Evolutionary conservation across 768 basidiomycete species (phyloP), one percentile per base, ranked within the genome.

Genomic region (Trametes sanguinea): DNA sequence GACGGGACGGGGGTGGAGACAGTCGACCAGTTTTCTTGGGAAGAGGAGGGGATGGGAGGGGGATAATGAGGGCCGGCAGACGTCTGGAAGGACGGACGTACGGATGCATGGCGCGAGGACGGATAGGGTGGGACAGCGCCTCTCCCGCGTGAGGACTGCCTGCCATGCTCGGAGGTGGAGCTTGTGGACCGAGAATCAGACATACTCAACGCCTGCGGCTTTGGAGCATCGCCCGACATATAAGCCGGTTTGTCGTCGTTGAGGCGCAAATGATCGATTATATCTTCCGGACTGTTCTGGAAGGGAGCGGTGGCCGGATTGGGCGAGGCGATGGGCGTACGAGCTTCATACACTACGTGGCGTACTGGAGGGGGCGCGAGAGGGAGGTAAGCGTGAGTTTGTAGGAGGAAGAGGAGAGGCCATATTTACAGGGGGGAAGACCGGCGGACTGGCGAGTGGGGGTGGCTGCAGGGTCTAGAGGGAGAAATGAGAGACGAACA

Each of bases 1-100:
- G 65, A 14, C 30, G 72, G 55, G 7, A 63, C 52, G 47, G 67
- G n/a, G 30, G 62, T 32, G 51, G 60, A 51, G 43, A 66, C 50
- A 44, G 47, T 70, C 69, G 61, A 77, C 68, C 65, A 66, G 66
- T 51, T 73, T 70, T 62, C 74, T 64, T 62, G 60, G 43, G 59
- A 44, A 37, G 65, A 51, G 40, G 65, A 30, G 42, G 54, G 54
- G 44, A 51, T 30, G 51, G 63, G 35, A 30, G 60, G 40, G 50
- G 64, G 60, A 45, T 51, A 59, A 47, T 58, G 51, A 35, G 65
- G 51, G 37, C 61, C 64, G 40, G 61, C 57, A 43, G 60, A 44
- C 33, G 63, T n/a, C 60, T 60, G 67, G 54, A 69, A 69, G 32
- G 68, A 44, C 37, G 57, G 67, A 33, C 65, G 62, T 6, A 57